phyloP scores from a whole-genome alignment of 306 rosid species.

The Cucumis hystrix region DNA sequence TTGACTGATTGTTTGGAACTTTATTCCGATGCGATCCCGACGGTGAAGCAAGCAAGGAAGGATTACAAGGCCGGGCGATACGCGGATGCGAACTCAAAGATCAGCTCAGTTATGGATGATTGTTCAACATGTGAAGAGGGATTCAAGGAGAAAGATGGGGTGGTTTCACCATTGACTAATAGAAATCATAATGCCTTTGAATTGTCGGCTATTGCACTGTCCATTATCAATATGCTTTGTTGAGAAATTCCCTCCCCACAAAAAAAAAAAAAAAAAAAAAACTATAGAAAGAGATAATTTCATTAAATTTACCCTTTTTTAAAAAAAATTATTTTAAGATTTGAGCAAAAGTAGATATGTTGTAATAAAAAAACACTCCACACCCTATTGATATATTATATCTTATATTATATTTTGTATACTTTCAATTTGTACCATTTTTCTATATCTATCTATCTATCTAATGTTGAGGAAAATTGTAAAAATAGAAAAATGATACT shows the following conservation, averaged over 20 bases:
- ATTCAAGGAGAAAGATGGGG: conserved; percentile 33
- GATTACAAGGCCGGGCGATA: conserved; percentile 31
- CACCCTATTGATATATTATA: too few relatives aligned
- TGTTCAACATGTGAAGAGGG: conserved; percentile 44
- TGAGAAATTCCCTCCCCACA: neutral
- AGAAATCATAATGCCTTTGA: conserved; percentile 43
- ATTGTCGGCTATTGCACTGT: conserved; percentile 48
- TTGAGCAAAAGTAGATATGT: neutral
- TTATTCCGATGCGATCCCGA: conserved; percentile 30
- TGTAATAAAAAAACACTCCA: neutral
- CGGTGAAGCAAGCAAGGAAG: conserved; percentile 19
- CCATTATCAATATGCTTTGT: conserved; percentile 4
- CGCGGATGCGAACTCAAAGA: conserved; percentile 11
- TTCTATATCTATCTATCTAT: neutral
- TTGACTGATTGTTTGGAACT: conserved; percentile 44
- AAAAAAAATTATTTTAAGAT: neutral
- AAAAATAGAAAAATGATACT: neutral
- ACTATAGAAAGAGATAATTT: neutral
- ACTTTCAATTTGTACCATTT: neutral
- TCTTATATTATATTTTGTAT: neutral
- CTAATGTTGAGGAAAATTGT: neutral
- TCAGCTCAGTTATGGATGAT: conserved; percentile 48
- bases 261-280: neutral
- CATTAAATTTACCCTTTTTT: neutral
- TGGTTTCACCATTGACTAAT: conserved; percentile 34